Percentiles rank a stretch among this genome's conserved stretches.
These are phyloP conservation scores for Emergomyces orientalis DNA, from an alignment of 2,329 filamentous ascomycete genomes.

Conservation along the genomic window DNA sequence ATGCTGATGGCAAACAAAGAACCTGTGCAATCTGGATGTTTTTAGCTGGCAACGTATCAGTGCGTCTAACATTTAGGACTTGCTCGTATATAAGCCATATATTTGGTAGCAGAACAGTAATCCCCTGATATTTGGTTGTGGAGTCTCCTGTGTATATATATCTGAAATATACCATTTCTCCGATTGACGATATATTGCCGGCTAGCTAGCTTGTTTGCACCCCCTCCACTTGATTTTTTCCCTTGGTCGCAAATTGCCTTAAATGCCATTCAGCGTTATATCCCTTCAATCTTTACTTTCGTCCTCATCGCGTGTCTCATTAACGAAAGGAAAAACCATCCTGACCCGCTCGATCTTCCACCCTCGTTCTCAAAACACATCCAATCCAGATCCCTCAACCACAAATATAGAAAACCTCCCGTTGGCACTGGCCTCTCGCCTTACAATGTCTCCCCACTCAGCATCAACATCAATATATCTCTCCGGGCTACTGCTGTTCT, in stretches of 20 bases:
- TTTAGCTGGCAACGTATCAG: not conserved
- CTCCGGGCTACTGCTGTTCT: not conserved
- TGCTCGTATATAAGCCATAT: not conserved
- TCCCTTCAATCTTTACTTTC: not conserved
- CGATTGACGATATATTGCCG: not conserved
- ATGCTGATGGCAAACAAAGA: not conserved
- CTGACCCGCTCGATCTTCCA: not conserved
- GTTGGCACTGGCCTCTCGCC: not conserved
- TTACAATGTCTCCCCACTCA: not conserved
- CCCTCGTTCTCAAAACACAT: not conserved
- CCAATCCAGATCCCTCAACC: not conserved
- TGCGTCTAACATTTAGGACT: not conserved
- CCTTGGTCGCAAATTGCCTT: not conserved
- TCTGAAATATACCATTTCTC: not conserved
- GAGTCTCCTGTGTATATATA: not conserved
- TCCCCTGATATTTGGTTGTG: not conserved
- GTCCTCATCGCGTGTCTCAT: not conserved
- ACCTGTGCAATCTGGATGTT: not conserved
- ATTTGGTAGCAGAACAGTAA: not conserved
- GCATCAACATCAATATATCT: not conserved
- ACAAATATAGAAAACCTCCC: not conserved
- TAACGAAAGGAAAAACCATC: not conserved
- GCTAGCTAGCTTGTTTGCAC: not conserved
- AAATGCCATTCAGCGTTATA: not conserved
- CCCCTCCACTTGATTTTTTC: not conserved